Percentiles rank a stretch among this genome's conserved stretches.
Conservation (phyloP, 163 green algal species). For the Chlorella variabilis region DNA sequence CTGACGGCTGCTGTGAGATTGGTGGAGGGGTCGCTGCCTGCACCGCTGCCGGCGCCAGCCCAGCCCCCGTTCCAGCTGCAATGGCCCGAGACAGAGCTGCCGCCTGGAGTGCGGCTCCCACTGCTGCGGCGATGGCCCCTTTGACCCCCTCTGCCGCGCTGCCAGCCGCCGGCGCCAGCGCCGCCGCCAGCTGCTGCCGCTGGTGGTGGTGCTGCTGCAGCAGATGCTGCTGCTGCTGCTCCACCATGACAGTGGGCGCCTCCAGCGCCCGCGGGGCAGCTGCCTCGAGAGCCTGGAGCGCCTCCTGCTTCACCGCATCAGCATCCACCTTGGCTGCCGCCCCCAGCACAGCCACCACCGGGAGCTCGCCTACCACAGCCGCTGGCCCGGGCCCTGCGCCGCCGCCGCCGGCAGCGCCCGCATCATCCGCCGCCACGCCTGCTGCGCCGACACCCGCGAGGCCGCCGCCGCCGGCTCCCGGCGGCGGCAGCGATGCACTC, state of each 20-base stretch:
- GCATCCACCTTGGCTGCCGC: not conserved
- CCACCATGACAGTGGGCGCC: not conserved
- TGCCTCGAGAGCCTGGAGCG: constrained; percentile 8
- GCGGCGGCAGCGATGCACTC: not conserved
- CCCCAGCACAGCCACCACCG: not conserved
- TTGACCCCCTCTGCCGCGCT: not conserved
- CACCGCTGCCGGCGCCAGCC: no score
- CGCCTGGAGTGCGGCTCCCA: not conserved
- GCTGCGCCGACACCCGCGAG: not conserved
- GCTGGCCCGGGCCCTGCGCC: not conserved
- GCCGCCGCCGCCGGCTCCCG: not conserved
- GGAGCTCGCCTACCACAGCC: not conserved
- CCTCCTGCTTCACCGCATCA: not conserved
- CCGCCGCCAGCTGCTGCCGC: not conserved
- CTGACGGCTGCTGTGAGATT: no score
- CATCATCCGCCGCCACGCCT: not conserved
- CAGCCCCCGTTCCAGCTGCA: no score
- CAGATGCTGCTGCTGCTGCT: not conserved
- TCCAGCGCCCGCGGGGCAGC: not conserved
- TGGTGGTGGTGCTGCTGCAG: not conserved
- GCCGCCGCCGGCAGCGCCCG: not conserved
- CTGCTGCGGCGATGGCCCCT: not conserved
- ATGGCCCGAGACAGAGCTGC: no score
- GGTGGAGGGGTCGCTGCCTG: not conserved
- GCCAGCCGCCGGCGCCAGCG: not conserved